Evolutionary conservation across 2,329 filamentous ascomycete species (phyloP).

Genomic region (Plenodomus biglobosus): DNA sequence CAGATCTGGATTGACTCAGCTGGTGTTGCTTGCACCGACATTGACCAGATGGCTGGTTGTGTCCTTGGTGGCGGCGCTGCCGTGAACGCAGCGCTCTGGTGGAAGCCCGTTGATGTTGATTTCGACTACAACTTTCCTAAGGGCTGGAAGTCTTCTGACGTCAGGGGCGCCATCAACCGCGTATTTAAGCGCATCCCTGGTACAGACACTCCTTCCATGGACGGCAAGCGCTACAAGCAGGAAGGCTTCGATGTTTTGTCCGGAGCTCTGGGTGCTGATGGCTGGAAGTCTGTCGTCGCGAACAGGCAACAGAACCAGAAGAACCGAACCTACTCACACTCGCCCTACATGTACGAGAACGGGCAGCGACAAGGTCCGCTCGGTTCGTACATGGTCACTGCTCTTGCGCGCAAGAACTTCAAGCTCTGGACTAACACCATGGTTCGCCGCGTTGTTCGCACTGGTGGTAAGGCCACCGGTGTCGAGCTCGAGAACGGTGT

Average conservation of each 20-base stretch:
- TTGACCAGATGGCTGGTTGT: conserved; percentile 73
- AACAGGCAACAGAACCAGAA: conserved; percentile 63
- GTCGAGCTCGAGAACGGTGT: conserved; percentile 68
- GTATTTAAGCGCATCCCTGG: conserved; percentile 72
- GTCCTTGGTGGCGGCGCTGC: conserved; percentile 68
- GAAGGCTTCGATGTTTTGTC: conserved; percentile 66
- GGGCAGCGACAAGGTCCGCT: conserved; percentile 70
- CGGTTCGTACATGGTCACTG: conserved; percentile 69
- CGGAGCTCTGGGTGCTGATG: conserved; percentile 59
- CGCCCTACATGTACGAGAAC: conserved; percentile 67
- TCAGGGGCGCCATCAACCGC: conserved; percentile 60
- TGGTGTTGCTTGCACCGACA: conserved; percentile 67
- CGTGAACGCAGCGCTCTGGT: conserved; percentile 70
- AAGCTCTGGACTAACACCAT: conserved; percentile 66
- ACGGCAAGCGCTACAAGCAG: conserved; percentile 68
- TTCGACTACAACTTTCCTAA: conserved; percentile 72
- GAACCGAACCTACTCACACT: conserved; percentile 65
- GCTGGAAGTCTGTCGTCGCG: conserved; percentile 65
- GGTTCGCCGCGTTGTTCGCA: conserved; percentile 67
- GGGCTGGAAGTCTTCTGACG: conserved; percentile 69
- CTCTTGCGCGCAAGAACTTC: conserved; percentile 64
- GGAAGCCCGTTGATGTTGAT: conserved; percentile 64
- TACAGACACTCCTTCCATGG: conserved; percentile 65
- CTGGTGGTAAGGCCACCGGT: conserved; percentile 63
- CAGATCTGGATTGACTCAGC: conserved; percentile 66